Base-by-base conservation (phyloP, 208 protist species). In the Acanthamoeba healyi region DNA sequence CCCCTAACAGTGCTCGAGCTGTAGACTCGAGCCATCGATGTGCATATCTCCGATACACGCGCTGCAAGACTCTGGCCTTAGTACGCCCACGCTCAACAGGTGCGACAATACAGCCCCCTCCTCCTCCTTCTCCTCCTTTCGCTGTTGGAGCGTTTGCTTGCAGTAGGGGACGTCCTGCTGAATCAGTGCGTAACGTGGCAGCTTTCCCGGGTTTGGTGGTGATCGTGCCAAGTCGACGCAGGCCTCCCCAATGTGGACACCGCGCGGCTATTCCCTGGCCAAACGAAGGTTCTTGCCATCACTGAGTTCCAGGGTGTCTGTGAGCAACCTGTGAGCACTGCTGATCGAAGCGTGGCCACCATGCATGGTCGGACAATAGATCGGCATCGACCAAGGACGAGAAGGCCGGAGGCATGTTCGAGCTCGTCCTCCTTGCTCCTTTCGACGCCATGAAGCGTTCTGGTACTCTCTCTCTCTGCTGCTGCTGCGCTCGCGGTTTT, bases 371-470 rank as follows among this genome's bases (percentile, higher is more conserved):
- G n/a, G n/a, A n/a, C n/a, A n/a, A n/a, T n/a, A 79, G 70, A 22
- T 79, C 70, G 24, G 70, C 70, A 36, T 40, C 70, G 32, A 19
- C 70, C 2, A 46, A 7, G 70, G 70, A 49, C 19, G 70, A 46
- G 6, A 79, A 79, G 70, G 70, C 70, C 12, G 34, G 40, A 12
- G 32, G 70, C 40, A 79, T 79, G 70, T 79, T 79, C 70, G 70
- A 79, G 36, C 70, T 79, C 17, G 40, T 79, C 22, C 34, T 79
- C 22, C 70, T 79, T 2, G 70, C 70, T n/a, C 70, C 70, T 5
- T 79, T 79, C 40, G 70, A 79, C 17, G 70, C 70, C 36, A 44
- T 24, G 22, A 79, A 79, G 40, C 70, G 40, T 17, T 38, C 32
- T 24, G 70, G 70, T 79, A 79, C 51, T 22, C 17, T 22, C 17